Percentiles rank a stretch among this genome's conserved stretches.
phyloP scores from a whole-genome alignment of 1,284 basidiomycete species.

The Fomes fomentarius region DNA sequence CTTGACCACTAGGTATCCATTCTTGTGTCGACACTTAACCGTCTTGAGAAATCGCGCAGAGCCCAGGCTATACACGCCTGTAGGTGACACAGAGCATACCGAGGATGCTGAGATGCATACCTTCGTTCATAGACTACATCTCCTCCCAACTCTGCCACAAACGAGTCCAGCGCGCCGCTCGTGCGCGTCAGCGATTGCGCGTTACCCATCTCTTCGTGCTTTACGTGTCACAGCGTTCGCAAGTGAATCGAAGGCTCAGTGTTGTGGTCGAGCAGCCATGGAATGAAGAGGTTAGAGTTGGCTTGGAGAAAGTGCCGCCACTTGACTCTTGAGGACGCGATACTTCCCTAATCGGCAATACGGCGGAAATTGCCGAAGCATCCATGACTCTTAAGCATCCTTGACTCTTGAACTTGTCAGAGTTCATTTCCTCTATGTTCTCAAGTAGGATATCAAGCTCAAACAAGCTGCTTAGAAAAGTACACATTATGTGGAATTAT shows the following conservation, averaged over 20 bases:
- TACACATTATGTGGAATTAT: background rate
- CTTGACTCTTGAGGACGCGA: too few relatives aligned
- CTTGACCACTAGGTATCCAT: conserved; percentile 78
- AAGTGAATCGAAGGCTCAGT: too few relatives aligned
- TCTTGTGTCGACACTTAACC: conserved; percentile 74
- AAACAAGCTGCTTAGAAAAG: too few relatives aligned
- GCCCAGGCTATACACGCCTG: conserved; percentile 60
- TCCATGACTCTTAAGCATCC: too few relatives aligned
- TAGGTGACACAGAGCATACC: background rate
- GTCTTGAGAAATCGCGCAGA: conserved; percentile 97
- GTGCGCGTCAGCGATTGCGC: conserved; percentile 71
- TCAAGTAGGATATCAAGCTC: too few relatives aligned
- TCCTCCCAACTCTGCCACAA: conserved; percentile 83
- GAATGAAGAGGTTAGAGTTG: too few relatives aligned
- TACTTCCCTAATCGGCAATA: too few relatives aligned
- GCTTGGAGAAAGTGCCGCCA: too few relatives aligned
- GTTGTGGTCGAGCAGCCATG: background rate
- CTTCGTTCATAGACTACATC: conserved; percentile 92
- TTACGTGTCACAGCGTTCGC: background rate
- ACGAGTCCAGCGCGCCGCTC: conserved; percentile 84
- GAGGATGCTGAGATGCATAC: conserved; percentile 43
- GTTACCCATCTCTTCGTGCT: conserved; percentile 59
- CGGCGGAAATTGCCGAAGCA: too few relatives aligned
- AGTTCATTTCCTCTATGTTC: too few relatives aligned
- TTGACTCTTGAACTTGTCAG: too few relatives aligned